phyloP scores from a whole-genome alignment of 441 rosid genomes.

The Biscutella laevigata region DNA sequence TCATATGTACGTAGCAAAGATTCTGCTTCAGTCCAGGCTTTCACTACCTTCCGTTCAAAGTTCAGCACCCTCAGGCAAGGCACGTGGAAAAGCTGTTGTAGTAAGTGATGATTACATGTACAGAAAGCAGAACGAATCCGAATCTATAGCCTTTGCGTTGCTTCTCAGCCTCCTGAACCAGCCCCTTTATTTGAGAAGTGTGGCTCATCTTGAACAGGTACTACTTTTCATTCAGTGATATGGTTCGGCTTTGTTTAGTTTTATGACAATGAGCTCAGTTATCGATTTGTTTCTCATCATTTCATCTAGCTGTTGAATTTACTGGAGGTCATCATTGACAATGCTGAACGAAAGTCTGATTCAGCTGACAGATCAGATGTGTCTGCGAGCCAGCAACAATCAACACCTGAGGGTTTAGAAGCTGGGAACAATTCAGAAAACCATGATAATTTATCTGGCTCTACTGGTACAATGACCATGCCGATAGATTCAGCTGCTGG shows the following conservation, averaged over 20 bases:
- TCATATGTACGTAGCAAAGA: conserved; percentile 75
- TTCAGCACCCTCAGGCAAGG: conserved; percentile 32
- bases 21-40: conserved; percentile 66
- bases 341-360: conserved; percentile 55
- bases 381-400: conserved; percentile 38
- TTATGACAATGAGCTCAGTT: conserved; percentile 1
- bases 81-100: conserved; percentile 69
- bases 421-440: conserved; percentile 35
- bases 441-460: conserved; percentile 31
- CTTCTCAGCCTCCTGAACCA: conserved; percentile 90
- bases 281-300: conserved; percentile 2
- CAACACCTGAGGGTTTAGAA: conserved; percentile 39
- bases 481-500: conserved; percentile 34
- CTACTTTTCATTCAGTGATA: background rate
- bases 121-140: conserved; percentile 34
- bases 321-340: conserved; percentile 79
- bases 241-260: background rate
- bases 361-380: conserved; percentile 42
- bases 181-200: conserved; percentile 86
- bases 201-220: conserved; percentile 99
- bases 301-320: conserved; percentile 76
- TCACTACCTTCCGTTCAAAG: conserved; percentile 40
- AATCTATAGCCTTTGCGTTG: conserved; percentile 52
- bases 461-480: conserved; percentile 35
- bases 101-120: conserved; percentile 40